These are phyloP conservation scores for Venturia carpophila DNA, from an alignment of 2,329 filamentous ascomycete genomes.

Conservation along the genomic window DNA sequence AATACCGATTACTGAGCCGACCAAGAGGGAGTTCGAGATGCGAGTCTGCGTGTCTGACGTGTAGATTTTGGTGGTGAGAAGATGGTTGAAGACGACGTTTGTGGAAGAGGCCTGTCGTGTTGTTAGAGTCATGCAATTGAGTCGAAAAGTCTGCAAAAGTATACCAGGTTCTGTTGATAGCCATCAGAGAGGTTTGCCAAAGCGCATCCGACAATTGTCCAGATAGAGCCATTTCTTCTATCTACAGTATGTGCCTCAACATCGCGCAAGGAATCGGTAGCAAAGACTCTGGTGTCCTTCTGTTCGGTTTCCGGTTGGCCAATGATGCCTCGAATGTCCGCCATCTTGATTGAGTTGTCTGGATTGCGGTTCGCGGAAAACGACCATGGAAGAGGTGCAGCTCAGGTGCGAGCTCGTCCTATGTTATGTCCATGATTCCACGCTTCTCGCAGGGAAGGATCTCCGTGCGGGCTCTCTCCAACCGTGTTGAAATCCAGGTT, in stretches of 20 bases:
- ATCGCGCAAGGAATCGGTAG: background rate
- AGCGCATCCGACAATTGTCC: slow-evolving; percentile 9
- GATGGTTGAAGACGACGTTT: slow-evolving; percentile 21
- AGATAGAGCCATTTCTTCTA: slow-evolving; percentile 6
- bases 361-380: background rate
- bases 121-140: background rate
- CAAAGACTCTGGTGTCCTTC: background rate
- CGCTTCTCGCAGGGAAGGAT: background rate
- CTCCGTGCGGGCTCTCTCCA: background rate
- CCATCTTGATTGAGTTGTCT: background rate
- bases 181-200: slow-evolving; percentile 14
- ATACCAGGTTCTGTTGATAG: slow-evolving; percentile 13
- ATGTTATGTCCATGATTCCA: background rate
- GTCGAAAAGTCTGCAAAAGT: background rate
- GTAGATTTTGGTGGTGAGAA: slow-evolving; percentile 35
- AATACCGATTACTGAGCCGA: slow-evolving; percentile 52
- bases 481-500: background rate
- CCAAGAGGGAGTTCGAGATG: slow-evolving; percentile 48
- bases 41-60: slow-evolving; percentile 42
- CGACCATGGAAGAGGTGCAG: background rate
- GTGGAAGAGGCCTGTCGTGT: background rate
- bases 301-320: background rate
- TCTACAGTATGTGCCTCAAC: background rate
- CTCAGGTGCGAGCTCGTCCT: background rate
- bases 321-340: background rate